These are phyloP conservation scores for Colletotrichum spinosum DNA, from an alignment of 2,329 filamentous ascomycete species.

Conservation along the genomic window DNA sequence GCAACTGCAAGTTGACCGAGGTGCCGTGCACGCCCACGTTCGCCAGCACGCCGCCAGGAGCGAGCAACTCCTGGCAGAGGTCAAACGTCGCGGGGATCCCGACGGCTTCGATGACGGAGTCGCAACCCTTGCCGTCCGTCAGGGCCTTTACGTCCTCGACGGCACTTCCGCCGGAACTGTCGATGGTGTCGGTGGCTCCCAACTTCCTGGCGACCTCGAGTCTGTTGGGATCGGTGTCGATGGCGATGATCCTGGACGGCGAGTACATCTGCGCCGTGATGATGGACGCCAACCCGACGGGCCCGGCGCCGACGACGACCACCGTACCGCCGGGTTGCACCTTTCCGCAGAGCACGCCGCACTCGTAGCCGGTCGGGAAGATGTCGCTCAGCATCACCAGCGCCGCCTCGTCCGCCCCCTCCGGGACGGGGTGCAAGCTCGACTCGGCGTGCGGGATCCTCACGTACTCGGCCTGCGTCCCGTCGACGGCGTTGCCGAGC, in stretches of 20 bases:
- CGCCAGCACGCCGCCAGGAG: constrained; percentile 63
- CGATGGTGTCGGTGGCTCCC: constrained; percentile 59
- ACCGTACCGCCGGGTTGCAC: constrained; percentile 71
- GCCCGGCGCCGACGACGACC: constrained; percentile 72
- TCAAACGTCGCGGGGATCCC: constrained; percentile 65
- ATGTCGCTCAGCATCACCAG: constrained; percentile 61
- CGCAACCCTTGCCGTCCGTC: constrained; percentile 64
- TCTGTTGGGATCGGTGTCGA: constrained; percentile 62
- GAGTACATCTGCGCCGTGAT: constrained; percentile 59
- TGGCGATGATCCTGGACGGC: constrained; percentile 60
- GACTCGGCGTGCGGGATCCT: constrained; percentile 75
- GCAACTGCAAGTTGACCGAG: constrained; percentile 63
- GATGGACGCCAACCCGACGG: constrained; percentile 68
- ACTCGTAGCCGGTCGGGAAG: constrained; percentile 67
- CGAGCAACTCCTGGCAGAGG: constrained; percentile 64
- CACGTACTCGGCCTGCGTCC: constrained; percentile 69
- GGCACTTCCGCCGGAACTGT: constrained; percentile 50
- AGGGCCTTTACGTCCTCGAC: constrained; percentile 53
- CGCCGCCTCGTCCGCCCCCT: constrained; percentile 57
- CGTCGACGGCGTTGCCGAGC: constrained; percentile 63
- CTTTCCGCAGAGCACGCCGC: constrained; percentile 66
- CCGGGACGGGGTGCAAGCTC: constrained; percentile 70
- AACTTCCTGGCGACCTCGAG: constrained; percentile 59
- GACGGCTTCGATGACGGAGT: constrained; percentile 69
- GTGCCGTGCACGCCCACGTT: constrained; percentile 70